These are phyloP conservation scores for Scheffersomyces lignosus DNA, from an alignment of 805 yeast species.

Conservation along the genomic window DNA sequence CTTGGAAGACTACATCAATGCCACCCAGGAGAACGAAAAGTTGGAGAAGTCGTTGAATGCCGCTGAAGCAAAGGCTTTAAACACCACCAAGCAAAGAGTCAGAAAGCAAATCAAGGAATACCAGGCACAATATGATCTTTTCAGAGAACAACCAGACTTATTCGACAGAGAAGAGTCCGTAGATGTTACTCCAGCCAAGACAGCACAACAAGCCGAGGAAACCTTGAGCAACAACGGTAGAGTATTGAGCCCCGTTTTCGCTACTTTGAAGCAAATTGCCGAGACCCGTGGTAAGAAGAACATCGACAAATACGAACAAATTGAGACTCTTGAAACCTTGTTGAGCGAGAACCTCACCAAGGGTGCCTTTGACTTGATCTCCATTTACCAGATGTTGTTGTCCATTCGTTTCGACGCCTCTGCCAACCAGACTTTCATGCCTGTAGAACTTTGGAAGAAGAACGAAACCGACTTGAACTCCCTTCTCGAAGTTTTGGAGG, in stretches of 20 bases:
- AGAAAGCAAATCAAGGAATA: conserved; percentile 75
- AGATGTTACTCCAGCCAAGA: conserved; percentile 12
- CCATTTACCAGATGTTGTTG: conserved; percentile 75
- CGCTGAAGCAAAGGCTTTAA: conserved; percentile 79
- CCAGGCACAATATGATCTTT: conserved; percentile 57
- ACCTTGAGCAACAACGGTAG: conserved; percentile 41
- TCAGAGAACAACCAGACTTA: conserved; percentile 68
- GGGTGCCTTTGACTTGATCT: conserved; percentile 66
- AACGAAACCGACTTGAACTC: conserved; percentile 61
- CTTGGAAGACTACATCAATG: conserved; percentile 66
- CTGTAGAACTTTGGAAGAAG: conserved; percentile 76
- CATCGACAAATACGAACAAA: conserved; percentile 80
- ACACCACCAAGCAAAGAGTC: conserved; percentile 84
- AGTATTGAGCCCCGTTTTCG: conserved; percentile 55
- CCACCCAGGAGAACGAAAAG: conserved; percentile 50
- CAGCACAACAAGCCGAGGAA: conserved; percentile 22
- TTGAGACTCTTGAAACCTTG: conserved; percentile 65
- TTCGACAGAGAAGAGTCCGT: conserved; percentile 58
- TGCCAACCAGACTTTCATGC: conserved; percentile 67
- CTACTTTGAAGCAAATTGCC: conserved; percentile 67
- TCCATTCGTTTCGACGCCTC: conserved; percentile 86
- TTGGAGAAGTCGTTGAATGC: conserved; percentile 76
- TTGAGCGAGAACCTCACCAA: conserved; percentile 30
- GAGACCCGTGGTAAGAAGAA: conserved; percentile 96
- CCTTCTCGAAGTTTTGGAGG: conserved; percentile 69